Evolutionary conservation across 768 basidiomycete genomes (phyloP).

Genomic region (Amanita thiersii): DNA sequence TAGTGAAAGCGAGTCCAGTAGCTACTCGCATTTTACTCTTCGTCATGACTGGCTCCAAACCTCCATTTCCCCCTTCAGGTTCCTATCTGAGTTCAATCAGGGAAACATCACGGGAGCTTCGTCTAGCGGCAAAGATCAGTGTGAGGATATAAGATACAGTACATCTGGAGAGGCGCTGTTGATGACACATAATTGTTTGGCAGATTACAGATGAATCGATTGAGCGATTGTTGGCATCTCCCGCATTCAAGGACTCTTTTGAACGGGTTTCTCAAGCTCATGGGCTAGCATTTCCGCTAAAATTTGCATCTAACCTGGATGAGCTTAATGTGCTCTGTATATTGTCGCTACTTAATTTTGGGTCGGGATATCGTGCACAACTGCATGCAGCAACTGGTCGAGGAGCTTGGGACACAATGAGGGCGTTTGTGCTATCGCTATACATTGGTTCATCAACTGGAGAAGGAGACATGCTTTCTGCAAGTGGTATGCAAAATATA

Average conservation of each 20-base stretch:
- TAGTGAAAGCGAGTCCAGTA: not conserved
- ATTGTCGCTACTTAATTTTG: slow-evolving; percentile 77
- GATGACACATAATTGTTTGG: too few species aligned
- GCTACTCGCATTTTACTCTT: not conserved
- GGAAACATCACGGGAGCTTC: slow-evolving; percentile 40
- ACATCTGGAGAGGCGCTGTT: too few species aligned
- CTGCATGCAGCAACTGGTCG: slow-evolving; percentile 67
- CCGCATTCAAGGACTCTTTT: slow-evolving; percentile 56
- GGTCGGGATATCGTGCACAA: slow-evolving; percentile 69
- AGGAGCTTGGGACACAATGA: slow-evolving; percentile 80
- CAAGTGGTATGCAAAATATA: slow-evolving; percentile 55
- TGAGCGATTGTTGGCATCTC: slow-evolving; percentile 52
- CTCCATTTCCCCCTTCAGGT: slow-evolving; percentile 37
- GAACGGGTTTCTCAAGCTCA: slow-evolving; percentile 53
- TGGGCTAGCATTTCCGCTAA: slow-evolving; percentile 71
- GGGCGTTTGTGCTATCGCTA: slow-evolving; percentile 63
- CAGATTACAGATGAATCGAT: slow-evolving; percentile 56
- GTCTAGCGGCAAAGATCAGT: slow-evolving; percentile 38
- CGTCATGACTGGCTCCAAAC: slow-evolving; percentile 10
- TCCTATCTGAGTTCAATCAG: slow-evolving; percentile 44
- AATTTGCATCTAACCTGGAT: slow-evolving; percentile 61
- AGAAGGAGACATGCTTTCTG: slow-evolving; percentile 53
- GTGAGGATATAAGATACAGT: too few species aligned
- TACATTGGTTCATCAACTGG: slow-evolving; percentile 58
- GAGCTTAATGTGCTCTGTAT: slow-evolving; percentile 81